Conservation (phyloP, 2,329 filamentous ascomycete genomes). For the Cladosporium sp. region DNA sequence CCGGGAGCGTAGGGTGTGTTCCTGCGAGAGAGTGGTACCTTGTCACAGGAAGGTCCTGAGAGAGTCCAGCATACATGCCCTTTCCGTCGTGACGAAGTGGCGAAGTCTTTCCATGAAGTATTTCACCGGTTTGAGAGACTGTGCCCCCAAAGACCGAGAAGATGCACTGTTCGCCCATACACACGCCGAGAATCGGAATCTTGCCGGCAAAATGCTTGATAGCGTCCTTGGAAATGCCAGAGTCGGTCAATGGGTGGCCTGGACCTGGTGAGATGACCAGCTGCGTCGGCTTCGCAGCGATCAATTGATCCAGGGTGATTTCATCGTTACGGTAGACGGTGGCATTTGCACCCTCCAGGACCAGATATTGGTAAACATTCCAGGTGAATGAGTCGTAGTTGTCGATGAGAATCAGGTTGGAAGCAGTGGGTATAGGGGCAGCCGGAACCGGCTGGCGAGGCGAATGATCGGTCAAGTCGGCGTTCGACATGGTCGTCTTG, state of each 20-base stretch:
- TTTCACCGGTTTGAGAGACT: constrained; percentile 90
- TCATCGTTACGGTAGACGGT: constrained; percentile 91
- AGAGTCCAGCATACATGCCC: constrained; percentile 82
- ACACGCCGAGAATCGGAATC: constrained; percentile 93
- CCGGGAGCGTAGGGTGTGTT: constrained; percentile 79
- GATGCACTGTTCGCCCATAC: constrained; percentile 99
- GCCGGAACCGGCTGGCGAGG: constrained; percentile 76
- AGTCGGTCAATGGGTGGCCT: constrained; percentile 85
- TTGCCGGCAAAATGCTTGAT: constrained; percentile 91
- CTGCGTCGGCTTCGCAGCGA: constrained; percentile 82
- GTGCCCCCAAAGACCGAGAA: constrained; percentile 88
- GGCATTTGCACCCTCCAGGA: constrained; percentile 84
- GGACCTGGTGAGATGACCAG: constrained; percentile 93
- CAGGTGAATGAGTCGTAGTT: constrained; percentile 99
- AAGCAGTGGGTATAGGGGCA: constrained; percentile 69
- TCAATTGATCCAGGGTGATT: constrained; percentile 77
- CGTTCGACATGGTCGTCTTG: constrained; percentile 21
- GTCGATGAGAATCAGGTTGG: constrained; percentile 92
- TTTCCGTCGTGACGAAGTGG: constrained; percentile 82
- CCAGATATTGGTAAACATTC: constrained; percentile 98
- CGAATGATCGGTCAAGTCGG: constrained; percentile 70
- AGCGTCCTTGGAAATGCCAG: constrained; percentile 86
- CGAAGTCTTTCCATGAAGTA: constrained; percentile 95
- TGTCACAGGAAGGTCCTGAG: constrained; percentile 80
- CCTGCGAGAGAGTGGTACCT: constrained; percentile 95